phyloP scores from a whole-genome alignment of 805 yeast species.

The Danielia reshetovae region DNA sequence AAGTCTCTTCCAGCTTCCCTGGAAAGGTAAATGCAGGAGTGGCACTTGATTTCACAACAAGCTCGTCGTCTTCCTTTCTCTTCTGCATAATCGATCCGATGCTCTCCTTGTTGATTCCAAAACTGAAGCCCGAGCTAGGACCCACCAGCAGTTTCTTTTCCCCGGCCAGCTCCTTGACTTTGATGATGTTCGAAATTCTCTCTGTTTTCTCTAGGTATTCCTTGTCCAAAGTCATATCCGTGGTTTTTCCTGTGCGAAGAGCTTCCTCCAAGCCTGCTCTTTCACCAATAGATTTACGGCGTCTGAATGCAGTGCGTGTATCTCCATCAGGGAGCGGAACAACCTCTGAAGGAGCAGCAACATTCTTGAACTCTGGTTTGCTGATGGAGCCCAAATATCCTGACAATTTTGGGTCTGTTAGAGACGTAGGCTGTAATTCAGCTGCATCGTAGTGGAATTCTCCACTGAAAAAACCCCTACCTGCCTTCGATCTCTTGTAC shows the following conservation, averaged over 20 bases:
- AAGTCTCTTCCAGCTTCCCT: constrained; percentile 2
- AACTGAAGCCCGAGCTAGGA: constrained; percentile 39
- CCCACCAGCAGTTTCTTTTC: constrained; percentile 7
- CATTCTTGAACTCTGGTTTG: constrained; percentile 26
- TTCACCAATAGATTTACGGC: constrained; percentile 3
- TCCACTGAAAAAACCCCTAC: constrained; percentile 29
- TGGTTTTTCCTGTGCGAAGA: constrained; percentile 9
- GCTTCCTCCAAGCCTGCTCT: constrained; percentile 11
- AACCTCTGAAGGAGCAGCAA: background rate
- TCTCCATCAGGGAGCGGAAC: constrained; percentile 7
- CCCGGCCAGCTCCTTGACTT: constrained; percentile 22
- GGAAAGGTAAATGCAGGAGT: constrained; percentile 2
- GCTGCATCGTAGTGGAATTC: constrained; percentile 33
- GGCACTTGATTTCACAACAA: constrained; percentile 1
- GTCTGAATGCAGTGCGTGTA: background rate
- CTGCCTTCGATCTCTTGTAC: constrained; percentile 14
- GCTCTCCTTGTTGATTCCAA: constrained; percentile 28
- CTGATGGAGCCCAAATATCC: constrained; percentile 35
- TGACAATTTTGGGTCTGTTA: constrained; percentile 16
- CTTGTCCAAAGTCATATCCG: constrained; percentile 21
- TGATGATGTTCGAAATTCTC: constrained; percentile 26
- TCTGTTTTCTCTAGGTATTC: constrained; percentile 24
- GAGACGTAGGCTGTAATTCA: constrained; percentile 10
- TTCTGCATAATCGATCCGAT: constrained; percentile 22
- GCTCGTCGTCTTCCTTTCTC: constrained; percentile 9